Evolutionary conservation across 306 rosid species (phyloP).

Genomic region (Biancaea sappan): DNA sequence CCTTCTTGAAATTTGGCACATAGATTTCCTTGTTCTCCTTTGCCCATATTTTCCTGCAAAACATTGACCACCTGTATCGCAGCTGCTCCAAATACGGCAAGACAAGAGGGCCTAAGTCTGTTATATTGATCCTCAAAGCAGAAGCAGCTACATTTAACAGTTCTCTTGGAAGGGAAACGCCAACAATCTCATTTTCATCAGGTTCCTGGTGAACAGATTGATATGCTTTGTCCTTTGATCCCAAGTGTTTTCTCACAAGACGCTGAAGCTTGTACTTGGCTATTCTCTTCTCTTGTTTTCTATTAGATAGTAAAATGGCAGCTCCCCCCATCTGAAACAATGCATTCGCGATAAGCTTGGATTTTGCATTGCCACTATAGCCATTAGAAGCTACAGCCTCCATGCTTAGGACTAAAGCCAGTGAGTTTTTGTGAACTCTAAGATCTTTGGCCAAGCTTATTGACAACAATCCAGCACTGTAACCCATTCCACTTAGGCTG

Average conservation of each 20-base stretch:
- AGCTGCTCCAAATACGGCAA: conserved; percentile 70
- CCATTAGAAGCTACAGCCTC: conserved; percentile 66
- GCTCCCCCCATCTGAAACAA: conserved; percentile 81
- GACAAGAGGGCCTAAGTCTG: conserved; percentile 53
- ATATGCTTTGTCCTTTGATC: conserved; percentile 61
- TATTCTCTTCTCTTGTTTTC: conserved; percentile 47
- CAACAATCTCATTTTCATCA: conserved; percentile 51
- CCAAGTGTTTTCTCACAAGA: conserved; percentile 63
- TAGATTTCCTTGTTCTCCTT: conserved; percentile 40
- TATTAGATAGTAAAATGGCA: conserved; percentile 63
- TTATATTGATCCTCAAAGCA: conserved; percentile 56
- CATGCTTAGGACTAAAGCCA: conserved; percentile 69
- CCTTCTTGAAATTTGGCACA: conserved; percentile 61
- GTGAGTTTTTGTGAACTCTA: conserved; percentile 57
- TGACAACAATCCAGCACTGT: conserved; percentile 74
- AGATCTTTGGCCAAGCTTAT: conserved; percentile 66
- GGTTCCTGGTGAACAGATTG: conserved; percentile 56
- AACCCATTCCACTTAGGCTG: conserved; percentile 75
- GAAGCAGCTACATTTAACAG: conserved; percentile 59
- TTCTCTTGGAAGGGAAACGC: conserved; percentile 54
- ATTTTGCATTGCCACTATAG: conserved; percentile 50
- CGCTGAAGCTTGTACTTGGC: conserved; percentile 67
- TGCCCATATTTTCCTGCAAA: conserved; percentile 47
- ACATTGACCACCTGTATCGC: conserved; percentile 40
- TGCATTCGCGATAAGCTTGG: conserved; percentile 62